A percentile compares a stretch with the other conserved stretches of the same genome.
These are phyloP conservation scores for Angomonas ambiguus DNA, from an alignment of 208 protist genomes.

Conservation along the genomic window DNA sequence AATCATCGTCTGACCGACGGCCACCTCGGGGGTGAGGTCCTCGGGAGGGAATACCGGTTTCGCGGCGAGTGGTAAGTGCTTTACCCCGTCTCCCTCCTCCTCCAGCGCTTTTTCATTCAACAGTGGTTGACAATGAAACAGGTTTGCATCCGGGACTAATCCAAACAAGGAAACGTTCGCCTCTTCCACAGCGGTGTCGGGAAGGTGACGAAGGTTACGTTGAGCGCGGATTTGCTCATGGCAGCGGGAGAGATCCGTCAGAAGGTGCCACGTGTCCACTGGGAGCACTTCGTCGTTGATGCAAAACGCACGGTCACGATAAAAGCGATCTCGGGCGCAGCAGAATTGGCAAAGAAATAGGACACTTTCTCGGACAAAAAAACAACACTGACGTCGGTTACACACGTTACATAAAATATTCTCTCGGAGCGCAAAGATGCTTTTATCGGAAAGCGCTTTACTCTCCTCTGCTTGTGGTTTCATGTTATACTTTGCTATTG, in stretches of 20 bases:
- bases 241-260: constrained; percentile 36
- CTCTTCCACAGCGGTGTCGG: constrained; percentile 24
- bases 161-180: constrained; percentile 34
- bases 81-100: too few relatives aligned
- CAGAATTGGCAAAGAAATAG: constrained; percentile 80
- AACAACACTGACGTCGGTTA: constrained; percentile 42
- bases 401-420: constrained; percentile 60
- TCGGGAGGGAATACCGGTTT: not conserved
- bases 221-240: constrained; percentile 35
- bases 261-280: constrained; percentile 34
- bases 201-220: constrained; percentile 36
- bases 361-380: constrained; percentile 56
- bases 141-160: constrained; percentile 14
- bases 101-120: too few relatives aligned
- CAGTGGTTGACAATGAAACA: constrained; percentile 24
- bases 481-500: not conserved
- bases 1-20: constrained; percentile 29
- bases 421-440: constrained; percentile 39
- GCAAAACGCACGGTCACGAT: constrained; percentile 74
- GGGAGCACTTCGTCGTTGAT: constrained; percentile 80
- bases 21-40: not conserved
- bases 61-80: not conserved
- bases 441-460: constrained; percentile 35
- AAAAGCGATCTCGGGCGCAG: constrained; percentile 71
- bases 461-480: too few relatives aligned